phyloP scores from a whole-genome alignment of 179 eudicot species.

The Pouteria campechiana region DNA sequence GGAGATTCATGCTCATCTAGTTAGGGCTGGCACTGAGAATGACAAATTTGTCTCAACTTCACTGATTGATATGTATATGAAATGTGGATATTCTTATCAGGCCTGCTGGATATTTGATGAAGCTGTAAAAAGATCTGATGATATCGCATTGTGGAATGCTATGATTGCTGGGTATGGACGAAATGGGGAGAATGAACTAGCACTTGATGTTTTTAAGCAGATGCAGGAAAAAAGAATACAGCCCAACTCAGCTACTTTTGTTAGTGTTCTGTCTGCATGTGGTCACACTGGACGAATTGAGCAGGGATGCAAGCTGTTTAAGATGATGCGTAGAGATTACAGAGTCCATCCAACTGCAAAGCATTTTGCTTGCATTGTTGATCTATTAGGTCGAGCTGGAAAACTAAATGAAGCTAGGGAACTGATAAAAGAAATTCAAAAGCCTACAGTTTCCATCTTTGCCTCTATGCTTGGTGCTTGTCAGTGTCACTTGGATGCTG shows the following conservation, averaged over 20 bases:
- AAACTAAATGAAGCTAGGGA: constrained; percentile 53
- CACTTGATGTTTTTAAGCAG: constrained; percentile 44
- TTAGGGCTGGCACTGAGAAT: constrained; percentile 17
- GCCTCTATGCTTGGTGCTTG: constrained; percentile 70
- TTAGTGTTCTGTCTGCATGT: constrained; percentile 45
- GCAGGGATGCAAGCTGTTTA: constrained; percentile 38
- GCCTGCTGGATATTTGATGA: constrained; percentile 46
- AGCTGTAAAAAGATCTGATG: constrained; percentile 26
- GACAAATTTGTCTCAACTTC: constrained; percentile 61
- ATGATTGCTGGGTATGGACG: constrained; percentile 83
- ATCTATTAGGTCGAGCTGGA: constrained; percentile 67
- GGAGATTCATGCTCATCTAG: constrained; percentile 53
- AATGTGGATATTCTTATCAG: constrained; percentile 43
- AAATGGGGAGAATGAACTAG: constrained; percentile 46
- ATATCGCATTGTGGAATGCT: constrained; percentile 77
- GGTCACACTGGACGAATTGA: constrained; percentile 56
- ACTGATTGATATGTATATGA: constrained; percentile 79
- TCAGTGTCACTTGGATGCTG: constrained; percentile 32
- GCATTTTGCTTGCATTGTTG: constrained; percentile 48
- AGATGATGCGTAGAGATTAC: constrained; percentile 44
- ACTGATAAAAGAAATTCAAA: constrained; percentile 24
- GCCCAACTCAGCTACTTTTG: constrained; percentile 58
- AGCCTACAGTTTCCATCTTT: constrained; percentile 34
- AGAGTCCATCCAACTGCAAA: constrained; percentile 36
- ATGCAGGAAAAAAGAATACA: constrained; percentile 42